A percentile compares a stretch with the other conserved stretches of the same genome.
These are phyloP conservation scores for Aspergillus avenaceus DNA, from an alignment of 495 filamentous ascomycete genomes.

Conservation along the genomic window DNA sequence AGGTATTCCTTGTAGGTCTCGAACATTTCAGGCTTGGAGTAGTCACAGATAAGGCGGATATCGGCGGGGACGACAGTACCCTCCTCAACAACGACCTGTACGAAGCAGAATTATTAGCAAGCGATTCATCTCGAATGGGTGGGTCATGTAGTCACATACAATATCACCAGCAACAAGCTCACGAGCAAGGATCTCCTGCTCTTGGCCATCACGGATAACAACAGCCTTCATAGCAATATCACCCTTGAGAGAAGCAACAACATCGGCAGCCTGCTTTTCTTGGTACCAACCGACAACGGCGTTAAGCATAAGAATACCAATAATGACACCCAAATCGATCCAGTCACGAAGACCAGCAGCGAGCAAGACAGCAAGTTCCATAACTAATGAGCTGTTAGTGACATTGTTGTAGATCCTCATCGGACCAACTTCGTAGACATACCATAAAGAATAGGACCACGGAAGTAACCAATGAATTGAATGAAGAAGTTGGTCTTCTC, in stretches of 20 bases:
- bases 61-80: constrained; percentile 72
- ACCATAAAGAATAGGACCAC: constrained; percentile 82
- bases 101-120: constrained; percentile 1
- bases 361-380: constrained; percentile 78
- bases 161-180: constrained; percentile 81
- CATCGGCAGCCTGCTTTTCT: constrained; percentile 81
- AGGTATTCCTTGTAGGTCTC: constrained; percentile 67
- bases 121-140: neutral
- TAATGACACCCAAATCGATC: constrained; percentile 84
- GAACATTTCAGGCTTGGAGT: constrained; percentile 65
- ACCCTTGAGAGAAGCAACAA: constrained; percentile 75
- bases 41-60: constrained; percentile 72
- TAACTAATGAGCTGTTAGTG: constrained; percentile 46
- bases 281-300: constrained; percentile 81
- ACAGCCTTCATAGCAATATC: constrained; percentile 77
- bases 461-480: constrained; percentile 76
- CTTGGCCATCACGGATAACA: constrained; percentile 67
- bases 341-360: constrained; percentile 78
- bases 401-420: neutral
- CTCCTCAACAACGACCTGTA: constrained; percentile 69
- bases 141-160: constrained; percentile 40
- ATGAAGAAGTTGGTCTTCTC: constrained; percentile 76
- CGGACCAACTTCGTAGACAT: constrained; percentile 24
- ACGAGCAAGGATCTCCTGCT: constrained; percentile 71
- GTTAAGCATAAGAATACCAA: constrained; percentile 77